These are phyloP conservation scores for Geranomyces variabilis DNA, from an alignment of 192 early-diverging fungal species.

Conservation along the genomic window DNA sequence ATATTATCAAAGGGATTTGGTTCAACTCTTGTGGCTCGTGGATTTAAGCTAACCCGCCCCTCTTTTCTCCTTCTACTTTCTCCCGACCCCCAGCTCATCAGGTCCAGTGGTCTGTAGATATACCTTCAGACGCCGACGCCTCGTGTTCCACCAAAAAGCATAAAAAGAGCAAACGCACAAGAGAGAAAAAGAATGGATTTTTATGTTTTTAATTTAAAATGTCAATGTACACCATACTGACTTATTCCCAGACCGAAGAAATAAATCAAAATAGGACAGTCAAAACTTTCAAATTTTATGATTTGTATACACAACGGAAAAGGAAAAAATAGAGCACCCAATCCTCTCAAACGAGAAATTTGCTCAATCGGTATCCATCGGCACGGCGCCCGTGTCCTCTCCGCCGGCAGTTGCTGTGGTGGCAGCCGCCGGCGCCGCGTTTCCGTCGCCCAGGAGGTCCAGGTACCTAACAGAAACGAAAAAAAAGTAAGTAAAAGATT, in stretches of 20 bases:
- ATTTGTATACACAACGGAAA: too few relatives aligned
- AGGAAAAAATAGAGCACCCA: too few relatives aligned
- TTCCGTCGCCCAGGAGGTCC: conserved; percentile 30
- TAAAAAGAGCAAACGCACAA: too few relatives aligned
- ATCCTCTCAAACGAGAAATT: too few relatives aligned
- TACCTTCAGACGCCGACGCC: too few relatives aligned
- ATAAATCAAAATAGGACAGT: too few relatives aligned
- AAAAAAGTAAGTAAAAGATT: neutral
- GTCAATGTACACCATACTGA: too few relatives aligned
- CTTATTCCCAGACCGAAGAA: too few relatives aligned
- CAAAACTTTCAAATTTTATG: too few relatives aligned
- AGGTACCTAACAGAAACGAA: conserved; percentile 24
- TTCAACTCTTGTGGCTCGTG: neutral
- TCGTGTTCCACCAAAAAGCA: too few relatives aligned
- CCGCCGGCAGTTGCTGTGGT: conserved; percentile 29
- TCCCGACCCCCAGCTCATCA: neutral
- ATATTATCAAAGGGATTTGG: neutral
- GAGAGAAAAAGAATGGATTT: too few relatives aligned
- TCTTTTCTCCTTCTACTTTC: neutral
- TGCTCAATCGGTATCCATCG: conserved; percentile 62
- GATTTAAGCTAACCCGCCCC: neutral
- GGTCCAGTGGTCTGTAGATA: conserved; percentile 9
- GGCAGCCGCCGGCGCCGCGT: conserved; percentile 25
- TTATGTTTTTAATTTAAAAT: too few relatives aligned
- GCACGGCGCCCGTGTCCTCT: conserved; percentile 38